phyloP scores from a whole-genome alignment of 495 filamentous ascomycete species.

The Parathielavia hyrcaniae region DNA sequence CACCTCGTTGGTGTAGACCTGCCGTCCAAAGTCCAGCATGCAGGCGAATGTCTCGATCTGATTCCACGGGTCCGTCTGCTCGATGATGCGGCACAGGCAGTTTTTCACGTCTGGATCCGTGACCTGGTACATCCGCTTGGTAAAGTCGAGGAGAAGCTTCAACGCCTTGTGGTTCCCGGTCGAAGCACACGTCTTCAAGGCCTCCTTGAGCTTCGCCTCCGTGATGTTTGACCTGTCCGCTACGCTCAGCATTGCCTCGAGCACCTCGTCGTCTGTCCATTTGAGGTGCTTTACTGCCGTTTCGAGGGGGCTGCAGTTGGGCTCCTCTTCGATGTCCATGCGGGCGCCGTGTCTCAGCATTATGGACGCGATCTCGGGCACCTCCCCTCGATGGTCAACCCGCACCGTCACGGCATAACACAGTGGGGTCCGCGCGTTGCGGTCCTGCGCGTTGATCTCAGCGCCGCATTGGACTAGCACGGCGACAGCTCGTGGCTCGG shows the following conservation, averaged over 20 bases:
- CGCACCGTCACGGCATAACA: constrained; percentile 21
- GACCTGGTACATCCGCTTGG: constrained; percentile 14
- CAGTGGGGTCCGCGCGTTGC: constrained; percentile 20
- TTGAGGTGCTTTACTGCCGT: constrained; percentile 24
- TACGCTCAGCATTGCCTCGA: constrained; percentile 21
- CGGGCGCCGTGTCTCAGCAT: constrained; percentile 20
- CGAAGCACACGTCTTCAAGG: constrained; percentile 19
- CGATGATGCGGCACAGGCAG: constrained; percentile 21
- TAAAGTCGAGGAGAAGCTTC: constrained; percentile 20
- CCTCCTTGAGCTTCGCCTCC: constrained; percentile 17
- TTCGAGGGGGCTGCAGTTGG: constrained; percentile 21
- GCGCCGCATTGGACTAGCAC: constrained; percentile 22
- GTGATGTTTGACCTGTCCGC: constrained; percentile 18
- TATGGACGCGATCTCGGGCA: constrained; percentile 20
- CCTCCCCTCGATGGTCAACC: constrained; percentile 23
- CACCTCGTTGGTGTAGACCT: constrained; percentile 22
- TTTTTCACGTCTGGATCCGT: constrained; percentile 20
- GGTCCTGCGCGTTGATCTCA: constrained; percentile 24
- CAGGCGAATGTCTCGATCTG: constrained; percentile 26
- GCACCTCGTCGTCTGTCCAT: constrained; percentile 21
- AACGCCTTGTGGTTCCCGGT: constrained; percentile 26
- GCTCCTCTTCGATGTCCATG: constrained; percentile 26
- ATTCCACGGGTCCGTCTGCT: constrained; percentile 23
- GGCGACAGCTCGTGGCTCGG: constrained; percentile 21
- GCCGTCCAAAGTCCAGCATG: constrained; percentile 20